Conservation (phyloP, 1,139 yeast species). For the Hyphopichia khmerensis region DNA sequence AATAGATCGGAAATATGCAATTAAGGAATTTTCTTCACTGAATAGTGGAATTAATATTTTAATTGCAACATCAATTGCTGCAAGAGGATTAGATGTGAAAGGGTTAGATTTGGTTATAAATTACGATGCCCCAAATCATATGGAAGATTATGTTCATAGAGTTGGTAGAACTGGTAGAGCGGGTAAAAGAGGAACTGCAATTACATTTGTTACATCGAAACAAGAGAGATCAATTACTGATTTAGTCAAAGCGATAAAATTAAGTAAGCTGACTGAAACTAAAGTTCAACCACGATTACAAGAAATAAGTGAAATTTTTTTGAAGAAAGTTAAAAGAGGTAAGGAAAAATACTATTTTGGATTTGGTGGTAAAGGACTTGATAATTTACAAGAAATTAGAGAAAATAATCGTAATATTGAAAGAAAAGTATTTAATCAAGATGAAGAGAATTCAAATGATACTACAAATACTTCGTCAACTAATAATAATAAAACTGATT, state of each 20-base stretch:
- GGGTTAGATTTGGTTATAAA: slow-evolving; percentile 77
- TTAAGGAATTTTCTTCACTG: slow-evolving; percentile 60
- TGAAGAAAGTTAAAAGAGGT: slow-evolving; percentile 65
- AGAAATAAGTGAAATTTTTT: slow-evolving; percentile 55
- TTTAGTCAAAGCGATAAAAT: slow-evolving; percentile 65
- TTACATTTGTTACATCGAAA: slow-evolving; percentile 63
- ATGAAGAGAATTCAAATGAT: slow-evolving; percentile 1
- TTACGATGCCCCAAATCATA: slow-evolving; percentile 85
- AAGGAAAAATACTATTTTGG: slow-evolving; percentile 71
- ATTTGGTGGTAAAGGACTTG: slow-evolving; percentile 92
- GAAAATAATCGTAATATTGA: slow-evolving; percentile 55
- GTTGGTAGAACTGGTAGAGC: slow-evolving; percentile 98
- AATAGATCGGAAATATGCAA: slow-evolving; percentile 73
- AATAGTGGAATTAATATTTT: slow-evolving; percentile 60
- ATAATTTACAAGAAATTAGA: slow-evolving; percentile 70
- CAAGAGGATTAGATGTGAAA: slow-evolving; percentile 91
- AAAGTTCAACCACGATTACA: slow-evolving; percentile 50
- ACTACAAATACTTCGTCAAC: not conserved
- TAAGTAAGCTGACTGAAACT: slow-evolving; percentile 45
- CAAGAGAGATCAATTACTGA: slow-evolving; percentile 75
- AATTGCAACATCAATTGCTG: slow-evolving; percentile 91
- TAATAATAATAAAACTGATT: not conserved
- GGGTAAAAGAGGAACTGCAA: slow-evolving; percentile 72
- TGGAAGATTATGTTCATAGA: slow-evolving; percentile 95
- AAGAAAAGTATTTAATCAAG: slow-evolving; percentile 31